phyloP scores from a whole-genome alignment of 371 early-diverging fungal genomes.

The Rhizopus delemar region DNA sequence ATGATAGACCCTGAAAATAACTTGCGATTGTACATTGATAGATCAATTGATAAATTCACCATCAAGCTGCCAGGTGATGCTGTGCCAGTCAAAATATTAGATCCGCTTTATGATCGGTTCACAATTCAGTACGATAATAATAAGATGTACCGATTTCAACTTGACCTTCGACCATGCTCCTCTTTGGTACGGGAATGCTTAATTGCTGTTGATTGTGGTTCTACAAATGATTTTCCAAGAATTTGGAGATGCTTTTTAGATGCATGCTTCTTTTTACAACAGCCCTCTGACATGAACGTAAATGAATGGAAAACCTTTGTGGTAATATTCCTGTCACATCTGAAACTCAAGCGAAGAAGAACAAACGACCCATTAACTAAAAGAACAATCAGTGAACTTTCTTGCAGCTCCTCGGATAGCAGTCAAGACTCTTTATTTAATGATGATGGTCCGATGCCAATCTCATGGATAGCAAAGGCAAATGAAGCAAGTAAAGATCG shows the following conservation, averaged over 20 bases:
- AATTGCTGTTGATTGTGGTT: constrained; percentile 49
- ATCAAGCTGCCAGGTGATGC: constrained; percentile 1
- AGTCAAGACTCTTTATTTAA: not conserved
- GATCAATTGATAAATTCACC: not conserved
- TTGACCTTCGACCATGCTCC: constrained; percentile 41
- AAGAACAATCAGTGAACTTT: constrained; percentile 1
- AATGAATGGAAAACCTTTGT: constrained; percentile 63
- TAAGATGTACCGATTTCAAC: constrained; percentile 31
- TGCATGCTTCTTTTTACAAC: not conserved
- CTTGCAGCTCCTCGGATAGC: constrained; percentile 12
- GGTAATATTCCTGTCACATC: constrained; percentile 53
- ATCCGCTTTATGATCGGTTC: constrained; percentile 51
- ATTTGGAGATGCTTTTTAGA: constrained; percentile 19
- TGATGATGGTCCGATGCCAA: constrained; percentile 15
- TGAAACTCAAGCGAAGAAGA: constrained; percentile 17
- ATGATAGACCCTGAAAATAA: constrained; percentile 17
- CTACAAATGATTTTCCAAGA: constrained; percentile 30
- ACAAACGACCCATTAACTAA: not conserved
- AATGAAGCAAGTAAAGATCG: constrained; percentile 11
- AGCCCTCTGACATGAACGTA: not conserved
- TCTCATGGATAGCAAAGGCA: not conserved
- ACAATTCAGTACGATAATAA: constrained; percentile 34
- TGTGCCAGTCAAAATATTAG: constrained; percentile 30
- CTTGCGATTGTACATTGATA: constrained; percentile 12
- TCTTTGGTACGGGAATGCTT: constrained; percentile 49